Evolutionary conservation across 306 rosid species (phyloP).

Genomic region (Malus orientalis): DNA sequence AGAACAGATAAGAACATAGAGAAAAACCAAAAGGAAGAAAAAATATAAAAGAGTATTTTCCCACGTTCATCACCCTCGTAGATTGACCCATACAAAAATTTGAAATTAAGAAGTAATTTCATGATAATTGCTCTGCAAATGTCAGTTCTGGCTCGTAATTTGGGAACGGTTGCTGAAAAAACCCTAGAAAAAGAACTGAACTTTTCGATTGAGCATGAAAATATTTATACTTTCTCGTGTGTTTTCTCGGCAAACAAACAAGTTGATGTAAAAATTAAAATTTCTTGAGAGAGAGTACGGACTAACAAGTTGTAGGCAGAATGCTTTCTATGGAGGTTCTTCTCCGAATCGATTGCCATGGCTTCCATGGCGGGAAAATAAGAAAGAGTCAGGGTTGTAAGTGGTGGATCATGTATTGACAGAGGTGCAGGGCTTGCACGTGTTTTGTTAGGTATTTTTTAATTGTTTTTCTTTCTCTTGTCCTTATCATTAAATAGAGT

Average conservation of each 20-base stretch:
- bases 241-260: conserved; percentile 15
- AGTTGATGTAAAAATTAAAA: neutral
- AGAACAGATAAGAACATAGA: neutral
- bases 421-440: too few species aligned
- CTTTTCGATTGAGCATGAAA: neutral
- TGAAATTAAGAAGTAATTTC: neutral
- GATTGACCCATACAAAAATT: neutral
- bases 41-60: too few species aligned
- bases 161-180: neutral
- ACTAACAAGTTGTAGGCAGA: conserved; percentile 46
- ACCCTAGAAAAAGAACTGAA: neutral
- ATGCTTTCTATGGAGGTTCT: conserved; percentile 38
- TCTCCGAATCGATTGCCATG: conserved; percentile 57
- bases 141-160: neutral
- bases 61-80: too few species aligned
- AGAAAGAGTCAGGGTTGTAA: neutral
- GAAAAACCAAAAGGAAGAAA: too few species aligned
- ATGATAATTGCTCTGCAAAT: neutral
- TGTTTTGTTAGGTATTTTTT: too few species aligned
- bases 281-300: neutral
- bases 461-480: too few species aligned
- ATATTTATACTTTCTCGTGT: neutral
- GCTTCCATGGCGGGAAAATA: conserved; percentile 50
- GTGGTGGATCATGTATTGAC: too few species aligned
- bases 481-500: too few species aligned